Base-by-base conservation (phyloP, 2,329 filamentous ascomycete species). In the Chaetomium olivaceum region DNA sequence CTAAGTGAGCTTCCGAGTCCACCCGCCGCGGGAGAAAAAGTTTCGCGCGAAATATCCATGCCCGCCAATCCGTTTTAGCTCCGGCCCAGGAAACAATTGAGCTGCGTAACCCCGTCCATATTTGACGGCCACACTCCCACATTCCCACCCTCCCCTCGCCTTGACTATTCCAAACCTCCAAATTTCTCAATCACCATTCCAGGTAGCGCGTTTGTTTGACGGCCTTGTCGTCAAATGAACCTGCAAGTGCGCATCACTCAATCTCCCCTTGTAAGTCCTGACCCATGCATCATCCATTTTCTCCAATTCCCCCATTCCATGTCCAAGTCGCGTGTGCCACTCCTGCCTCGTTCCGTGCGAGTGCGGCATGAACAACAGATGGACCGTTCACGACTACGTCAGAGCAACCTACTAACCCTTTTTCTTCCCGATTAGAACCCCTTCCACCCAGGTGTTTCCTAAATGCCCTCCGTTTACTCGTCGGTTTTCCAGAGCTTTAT, bases 181-280 rank as follows among this genome's bases (percentile, higher is more conserved):
- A 67, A 66, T 64, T 64, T 66, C 65, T 31, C 58, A 62, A 51
- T 50, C 63, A 67, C 59, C 63, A 56, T 31, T 50, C 73, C 36
- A 68, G 58, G 71, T 71, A 73, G 92, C 92, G 92, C 92, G 92
- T 89, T 96, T 92, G 84, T 90, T 96, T 95, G 92, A 85, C 91
- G 91, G 89, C 89, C 73, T 71, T 78, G 90, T 92, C 93, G 92
- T 96, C 92, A 94, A 92, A 97, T 97, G 93, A 97, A 95, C 92
- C 92, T 97, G 93, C 92, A 93, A 83, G 82, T 80, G 81, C 81
- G 80, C 77, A 81, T 83, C 77, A 76, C 81, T 78, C 80, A 82
- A 80, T 85, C 82, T 82, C 83, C 84, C 79, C 83, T 83, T 82
- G 89, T 92, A 85, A 81, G 86, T 80, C 16, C 65, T 63, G 36